Base-by-base conservation (phyloP, 768 basidiomycete genomes). In the Macrolepiota albuminosa region DNA sequence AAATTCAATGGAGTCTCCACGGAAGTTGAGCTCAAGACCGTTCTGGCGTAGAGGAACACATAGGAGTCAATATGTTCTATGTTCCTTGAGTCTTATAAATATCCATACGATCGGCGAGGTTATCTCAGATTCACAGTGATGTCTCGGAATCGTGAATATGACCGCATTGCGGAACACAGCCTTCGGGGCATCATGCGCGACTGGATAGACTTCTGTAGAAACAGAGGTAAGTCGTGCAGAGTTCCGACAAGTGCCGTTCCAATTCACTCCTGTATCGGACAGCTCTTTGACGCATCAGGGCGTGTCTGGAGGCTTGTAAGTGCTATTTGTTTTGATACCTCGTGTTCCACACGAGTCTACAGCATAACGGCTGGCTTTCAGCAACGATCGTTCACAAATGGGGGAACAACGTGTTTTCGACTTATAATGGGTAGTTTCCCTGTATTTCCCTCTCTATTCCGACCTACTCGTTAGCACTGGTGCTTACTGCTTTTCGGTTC, bases 311-410 rank as follows among this genome's bases (percentile, higher is more conserved):
- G 71, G 67, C 69, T 64, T 72, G 73, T 77, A 67, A 74, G 75
- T 76, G 69, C 68, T 21, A 53, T 81, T 54, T 78, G 55, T 76
- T 82, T 60, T 77, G 79, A 66, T 86, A 94, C 80, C 89, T 91
- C 75, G 93, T 92, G 64, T 94, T 88, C 56, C 69, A 82, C 85
- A 89, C 72, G 91, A 89, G 54, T 91, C 66, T 62, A 66, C 69
- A 45, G 33, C 36, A 62, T 36, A 16, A 34, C 43, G 72, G 72
- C 62, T 71, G 77, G 72, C 68, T 68, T 71, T 78, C 78, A 79
- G 45, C 29, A 46, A 46, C 78, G 74, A 72, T 75, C 68, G 55
- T 63, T 51, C 51, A 55, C 47, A 60, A 61, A 62, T 64, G 33
- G 61, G 54, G 48, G 59, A 61, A 68, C 37, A 47, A 39, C 61